Percentiles rank a stretch among this genome's conserved stretches.
These are phyloP conservation scores for Malus hybrid DNA, from an alignment of 331 rosid genomes.

Conservation along the genomic window DNA sequence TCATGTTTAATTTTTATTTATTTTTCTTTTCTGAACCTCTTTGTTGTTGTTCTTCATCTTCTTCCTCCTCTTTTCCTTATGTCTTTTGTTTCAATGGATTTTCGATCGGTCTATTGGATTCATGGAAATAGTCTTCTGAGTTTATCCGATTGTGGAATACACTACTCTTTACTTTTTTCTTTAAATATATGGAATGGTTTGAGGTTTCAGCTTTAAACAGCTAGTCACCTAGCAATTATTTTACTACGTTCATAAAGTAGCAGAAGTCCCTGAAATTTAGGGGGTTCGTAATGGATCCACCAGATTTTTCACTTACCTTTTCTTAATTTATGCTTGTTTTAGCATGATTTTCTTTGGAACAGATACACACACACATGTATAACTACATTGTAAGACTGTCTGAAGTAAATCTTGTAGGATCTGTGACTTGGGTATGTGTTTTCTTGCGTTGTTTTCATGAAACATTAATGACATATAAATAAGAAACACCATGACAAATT, in stretches of 20 bases:
- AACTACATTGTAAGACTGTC: background rate
- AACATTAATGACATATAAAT: background rate
- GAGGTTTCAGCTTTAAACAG: conserved; percentile 13
- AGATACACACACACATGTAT: too few relatives aligned
- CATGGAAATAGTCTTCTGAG: conserved; percentile 9
- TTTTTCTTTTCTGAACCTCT: background rate
- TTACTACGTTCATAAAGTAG: background rate
- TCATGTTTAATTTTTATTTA: background rate
- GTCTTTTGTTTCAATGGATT: conserved; percentile 6
- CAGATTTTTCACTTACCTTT: background rate
- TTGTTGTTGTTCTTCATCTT: background rate
- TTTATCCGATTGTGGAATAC: background rate
- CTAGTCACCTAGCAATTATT: background rate
- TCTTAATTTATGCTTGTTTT: background rate
- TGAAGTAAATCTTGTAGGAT: background rate
- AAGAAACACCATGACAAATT: background rate
- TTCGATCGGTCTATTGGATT: conserved; percentile 17
- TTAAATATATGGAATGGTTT: conserved; percentile 11
- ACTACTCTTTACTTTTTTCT: background rate
- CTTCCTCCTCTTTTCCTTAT: conserved; percentile 16
- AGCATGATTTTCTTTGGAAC: background rate
- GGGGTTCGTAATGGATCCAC: background rate
- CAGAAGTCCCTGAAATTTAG: background rate
- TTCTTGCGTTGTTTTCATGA: background rate
- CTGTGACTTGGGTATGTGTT: background rate